phyloP scores from a whole-genome alignment of 345 rosid species.

The Eucalyptus pauciflora region DNA sequence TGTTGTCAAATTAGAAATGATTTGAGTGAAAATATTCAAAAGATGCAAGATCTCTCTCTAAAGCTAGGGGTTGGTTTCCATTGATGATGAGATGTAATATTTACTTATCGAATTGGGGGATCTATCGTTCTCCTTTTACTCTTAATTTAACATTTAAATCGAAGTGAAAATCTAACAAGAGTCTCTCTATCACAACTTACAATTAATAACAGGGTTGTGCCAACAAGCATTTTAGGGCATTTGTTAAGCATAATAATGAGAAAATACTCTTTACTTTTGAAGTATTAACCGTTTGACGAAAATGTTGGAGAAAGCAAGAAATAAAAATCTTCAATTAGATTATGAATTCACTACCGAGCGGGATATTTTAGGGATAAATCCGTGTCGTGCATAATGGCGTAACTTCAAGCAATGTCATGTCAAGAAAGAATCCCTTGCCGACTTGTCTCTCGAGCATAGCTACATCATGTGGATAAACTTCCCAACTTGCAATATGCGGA shows the following conservation, averaged over 20 bases:
- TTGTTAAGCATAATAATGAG: not conserved
- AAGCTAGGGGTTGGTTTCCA: too few species aligned
- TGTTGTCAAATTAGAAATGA: not conserved
- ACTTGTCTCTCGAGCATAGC: not conserved
- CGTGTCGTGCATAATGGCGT: not conserved
- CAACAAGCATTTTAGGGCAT: not conserved
- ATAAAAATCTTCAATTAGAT: not conserved
- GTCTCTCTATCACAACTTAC: not conserved
- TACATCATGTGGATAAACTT: not conserved
- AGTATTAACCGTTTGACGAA: not conserved
- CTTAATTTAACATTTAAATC: not conserved
- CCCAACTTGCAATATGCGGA: not conserved
- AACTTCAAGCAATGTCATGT: not conserved
- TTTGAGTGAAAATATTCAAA: not conserved
- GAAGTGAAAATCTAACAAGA: not conserved
- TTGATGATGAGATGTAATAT: not conserved
- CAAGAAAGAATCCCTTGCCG: not conserved
- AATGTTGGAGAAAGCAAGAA: not conserved
- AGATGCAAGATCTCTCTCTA: not conserved
- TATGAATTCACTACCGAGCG: not conserved
- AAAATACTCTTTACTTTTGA: not conserved
- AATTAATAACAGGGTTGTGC: not conserved
- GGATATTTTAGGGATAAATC: not conserved
- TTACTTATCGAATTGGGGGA: not conserved
- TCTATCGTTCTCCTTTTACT: not conserved